Base-by-base conservation (phyloP, 2,329 filamentous ascomycete species). In the Didymella arachidicola region DNA sequence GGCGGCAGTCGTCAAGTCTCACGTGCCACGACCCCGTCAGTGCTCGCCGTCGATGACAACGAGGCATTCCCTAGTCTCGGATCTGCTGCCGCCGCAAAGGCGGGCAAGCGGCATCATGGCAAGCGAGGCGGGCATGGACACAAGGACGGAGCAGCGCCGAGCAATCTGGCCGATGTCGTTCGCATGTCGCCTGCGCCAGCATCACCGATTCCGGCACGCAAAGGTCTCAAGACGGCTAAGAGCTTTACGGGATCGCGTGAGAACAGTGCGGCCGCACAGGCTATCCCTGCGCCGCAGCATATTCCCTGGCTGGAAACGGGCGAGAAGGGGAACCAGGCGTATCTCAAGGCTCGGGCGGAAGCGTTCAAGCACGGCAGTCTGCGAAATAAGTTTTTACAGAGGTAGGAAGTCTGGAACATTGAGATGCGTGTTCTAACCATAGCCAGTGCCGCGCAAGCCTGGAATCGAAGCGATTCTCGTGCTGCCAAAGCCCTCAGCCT, bases 281-380 rank as follows among this genome's bases (percentile, higher is more conserved):
- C 92, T 2, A 98, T 99, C 55, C 86, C 91, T 18, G 87, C 88
- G 57, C 95, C 95, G 10, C 92, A 95, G 72, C 91, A 97, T 68
- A 92, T 99, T 45, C 95, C 95, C 0, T 99, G 95, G 95, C 81
- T 98, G 4, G 94, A 97, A 78, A 98, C 95, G 2, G 95, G 95
- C 22, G 89, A 94, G 52, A 87, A 87, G 63, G 92, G 92, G 64
- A 98, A 99, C 77, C 93, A 93, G 78, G 89, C 92, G 25, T 99
- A 99, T 76, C 86, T 99, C 67, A 97, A 97, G 79, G 92, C 93
- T 67, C 89, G 95, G 52, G 91, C 93, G 72, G 94, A 98, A 79
- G 95, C 95, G 57, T 97, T 99, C 76, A 96, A 96, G 79, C 95
- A 99, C 75, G 95, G 95, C 66, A 95, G 93, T 67, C 86, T 97